These are phyloP conservation scores for Colletotrichum lupini DNA, from an alignment of 2,329 filamentous ascomycete genomes.

Conservation along the genomic window DNA sequence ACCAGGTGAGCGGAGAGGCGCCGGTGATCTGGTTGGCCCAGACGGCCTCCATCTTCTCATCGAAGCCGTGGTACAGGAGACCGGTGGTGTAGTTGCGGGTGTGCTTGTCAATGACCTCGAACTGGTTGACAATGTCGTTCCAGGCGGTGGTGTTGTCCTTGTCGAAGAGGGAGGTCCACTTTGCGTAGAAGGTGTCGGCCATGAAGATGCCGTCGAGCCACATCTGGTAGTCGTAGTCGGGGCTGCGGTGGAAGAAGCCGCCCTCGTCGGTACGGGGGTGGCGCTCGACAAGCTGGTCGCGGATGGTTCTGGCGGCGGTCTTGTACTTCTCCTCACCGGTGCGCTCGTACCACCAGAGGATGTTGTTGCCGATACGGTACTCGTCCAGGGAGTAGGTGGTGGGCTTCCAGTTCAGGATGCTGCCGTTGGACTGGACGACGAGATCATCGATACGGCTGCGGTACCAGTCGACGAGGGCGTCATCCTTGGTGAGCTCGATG, in stretches of 20 bases:
- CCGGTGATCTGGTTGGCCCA: conserved; percentile 65
- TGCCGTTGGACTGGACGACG: conserved; percentile 58
- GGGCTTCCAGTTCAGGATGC: conserved; percentile 43
- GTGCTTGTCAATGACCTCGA: conserved; percentile 56
- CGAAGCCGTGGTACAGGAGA: conserved; percentile 66
- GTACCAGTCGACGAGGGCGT: conserved; percentile 56
- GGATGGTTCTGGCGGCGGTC: conserved; percentile 57
- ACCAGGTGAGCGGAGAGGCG: conserved; percentile 64
- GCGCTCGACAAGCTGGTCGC: conserved; percentile 58
- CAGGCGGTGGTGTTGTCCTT: conserved; percentile 52
- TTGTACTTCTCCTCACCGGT: conserved; percentile 61
- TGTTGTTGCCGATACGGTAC: conserved; percentile 63
- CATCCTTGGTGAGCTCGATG: conserved; percentile 56
- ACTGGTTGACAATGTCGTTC: conserved; percentile 57
- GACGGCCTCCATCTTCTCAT: conserved; percentile 56
- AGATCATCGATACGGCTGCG: conserved; percentile 56
- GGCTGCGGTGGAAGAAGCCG: conserved; percentile 64
- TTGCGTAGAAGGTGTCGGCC: conserved; percentile 57
- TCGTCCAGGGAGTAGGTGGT: conserved; percentile 62
- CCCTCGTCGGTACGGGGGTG: conserved; percentile 62
- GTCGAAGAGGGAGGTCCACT: conserved; percentile 53
- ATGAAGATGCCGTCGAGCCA: conserved; percentile 68
- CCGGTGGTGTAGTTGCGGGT: conserved; percentile 52
- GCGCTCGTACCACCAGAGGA: conserved; percentile 60
- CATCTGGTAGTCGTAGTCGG: conserved; percentile 64